A percentile compares a stretch with the other conserved stretches of the same genome.
phyloP scores from a whole-genome alignment of 352 stramenopile species.

The Phytophthora sp. region DNA sequence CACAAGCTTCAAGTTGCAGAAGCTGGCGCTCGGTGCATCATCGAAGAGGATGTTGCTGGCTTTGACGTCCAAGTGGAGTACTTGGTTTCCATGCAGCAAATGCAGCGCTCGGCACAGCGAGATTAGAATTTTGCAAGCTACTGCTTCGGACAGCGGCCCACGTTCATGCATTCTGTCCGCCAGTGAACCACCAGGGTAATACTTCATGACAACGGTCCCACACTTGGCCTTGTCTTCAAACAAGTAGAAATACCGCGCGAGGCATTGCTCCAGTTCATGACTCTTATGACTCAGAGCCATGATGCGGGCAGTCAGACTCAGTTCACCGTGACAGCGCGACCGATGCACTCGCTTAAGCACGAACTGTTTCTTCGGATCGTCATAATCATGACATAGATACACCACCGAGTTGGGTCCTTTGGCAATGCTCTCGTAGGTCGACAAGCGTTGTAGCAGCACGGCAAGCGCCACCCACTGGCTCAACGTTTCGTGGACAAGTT shows the following conservation, averaged over 20 bases:
- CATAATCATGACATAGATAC: constrained; percentile 52
- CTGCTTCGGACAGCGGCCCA: constrained; percentile 40
- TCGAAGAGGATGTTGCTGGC: constrained; percentile 74
- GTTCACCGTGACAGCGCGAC: constrained; percentile 39
- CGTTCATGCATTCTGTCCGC: constrained; percentile 48
- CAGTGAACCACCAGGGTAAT: constrained; percentile 62
- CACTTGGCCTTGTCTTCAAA: constrained; percentile 61
- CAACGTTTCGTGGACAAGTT: constrained; percentile 58
- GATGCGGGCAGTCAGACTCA: constrained; percentile 55
- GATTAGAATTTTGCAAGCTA: constrained; percentile 46
- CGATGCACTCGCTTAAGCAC: constrained; percentile 61
- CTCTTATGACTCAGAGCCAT: constrained; percentile 30
- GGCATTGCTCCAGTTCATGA: constrained; percentile 46
- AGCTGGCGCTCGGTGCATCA: constrained; percentile 34
- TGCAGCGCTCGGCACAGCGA: constrained; percentile 56
- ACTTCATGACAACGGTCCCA: constrained; percentile 70
- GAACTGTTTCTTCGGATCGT: constrained; percentile 37
- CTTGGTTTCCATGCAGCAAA: constrained; percentile 53
- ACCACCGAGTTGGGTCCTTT: constrained; percentile 61
- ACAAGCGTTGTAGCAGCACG: constrained; percentile 55
- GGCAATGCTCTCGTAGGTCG: constrained; percentile 51
- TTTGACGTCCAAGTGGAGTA: constrained; percentile 75
- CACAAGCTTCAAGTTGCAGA: constrained; percentile 68
- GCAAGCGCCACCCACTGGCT: constrained; percentile 64
- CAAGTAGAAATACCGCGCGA: constrained; percentile 61